Evolutionary conservation across 1,284 basidiomycete species (phyloP).

Genomic region (Golubevia sp.): DNA sequence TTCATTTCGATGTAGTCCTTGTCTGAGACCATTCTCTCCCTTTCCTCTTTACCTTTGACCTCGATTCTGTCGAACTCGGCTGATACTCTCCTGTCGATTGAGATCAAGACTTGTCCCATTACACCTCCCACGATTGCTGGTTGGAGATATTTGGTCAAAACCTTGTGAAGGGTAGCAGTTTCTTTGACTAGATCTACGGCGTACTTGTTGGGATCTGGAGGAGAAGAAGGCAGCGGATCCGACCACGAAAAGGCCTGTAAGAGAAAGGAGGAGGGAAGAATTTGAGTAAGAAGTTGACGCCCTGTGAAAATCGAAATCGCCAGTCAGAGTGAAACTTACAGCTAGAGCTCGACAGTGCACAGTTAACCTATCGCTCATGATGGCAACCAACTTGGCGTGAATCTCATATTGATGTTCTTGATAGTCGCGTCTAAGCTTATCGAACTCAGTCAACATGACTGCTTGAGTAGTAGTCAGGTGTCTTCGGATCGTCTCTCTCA

Average conservation of each 20-base stretch:
- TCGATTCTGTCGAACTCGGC: constrained; percentile 37
- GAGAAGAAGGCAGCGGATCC: constrained; percentile 23
- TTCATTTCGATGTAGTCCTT: constrained; percentile 32
- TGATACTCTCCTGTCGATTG: constrained; percentile 40
- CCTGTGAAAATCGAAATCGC: too few species aligned
- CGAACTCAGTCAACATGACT: constrained; percentile 95
- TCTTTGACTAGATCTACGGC: constrained; percentile 92
- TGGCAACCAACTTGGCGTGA: constrained; percentile 93
- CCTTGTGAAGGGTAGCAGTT: constrained; percentile 93
- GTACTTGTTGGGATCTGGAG: constrained; percentile 69
- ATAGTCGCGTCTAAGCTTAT: constrained; percentile 96
- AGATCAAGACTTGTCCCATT: constrained; percentile 35
- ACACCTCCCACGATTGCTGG: constrained; percentile 34
- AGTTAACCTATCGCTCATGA: constrained; percentile 92
- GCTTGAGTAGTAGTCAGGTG: constrained; percentile 91
- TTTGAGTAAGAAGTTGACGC: too few species aligned
- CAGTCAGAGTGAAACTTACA: too few species aligned
- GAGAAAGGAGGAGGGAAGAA: neutral
- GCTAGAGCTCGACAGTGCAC: constrained; percentile 81
- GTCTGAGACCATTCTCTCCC: constrained; percentile 29
- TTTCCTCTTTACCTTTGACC: constrained; percentile 20
- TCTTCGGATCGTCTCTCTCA: constrained; percentile 88
- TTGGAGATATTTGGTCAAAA: constrained; percentile 83
- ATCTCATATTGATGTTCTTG: constrained; percentile 99
- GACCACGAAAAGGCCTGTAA: constrained; percentile 77